phyloP scores from a whole-genome alignment of 179 eudicot species.

The Spinacia oleracea region DNA sequence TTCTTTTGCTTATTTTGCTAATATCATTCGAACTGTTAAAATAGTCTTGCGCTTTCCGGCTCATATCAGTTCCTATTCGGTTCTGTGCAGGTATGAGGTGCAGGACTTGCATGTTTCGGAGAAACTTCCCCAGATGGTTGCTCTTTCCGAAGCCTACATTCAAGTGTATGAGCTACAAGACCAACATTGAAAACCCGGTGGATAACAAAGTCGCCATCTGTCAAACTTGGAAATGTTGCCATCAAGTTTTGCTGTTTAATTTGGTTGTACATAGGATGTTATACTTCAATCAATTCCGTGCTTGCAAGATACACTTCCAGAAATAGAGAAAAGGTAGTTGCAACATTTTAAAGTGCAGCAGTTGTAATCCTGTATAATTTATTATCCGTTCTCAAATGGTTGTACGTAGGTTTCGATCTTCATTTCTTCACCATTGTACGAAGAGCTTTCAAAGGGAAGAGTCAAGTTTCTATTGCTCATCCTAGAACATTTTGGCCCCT shows the following conservation, averaged over 20 bases:
- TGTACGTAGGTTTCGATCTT: background rate
- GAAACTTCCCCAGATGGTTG: slow-evolving; percentile 96
- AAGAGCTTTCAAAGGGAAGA: background rate
- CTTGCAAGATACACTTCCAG: too few species aligned
- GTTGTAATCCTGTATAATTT: too few species aligned
- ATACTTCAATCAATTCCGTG: background rate
- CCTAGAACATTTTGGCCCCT: background rate
- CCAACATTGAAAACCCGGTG: slow-evolving; percentile 12
- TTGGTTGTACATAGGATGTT: background rate
- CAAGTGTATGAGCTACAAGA: slow-evolving; percentile 94
- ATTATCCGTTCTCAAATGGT: too few species aligned
- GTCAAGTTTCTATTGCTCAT: background rate
- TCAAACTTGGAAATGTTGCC: too few species aligned
- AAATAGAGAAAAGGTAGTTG: background rate
- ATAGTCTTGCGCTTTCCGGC: background rate
- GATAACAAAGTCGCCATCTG: too few species aligned
- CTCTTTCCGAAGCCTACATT: slow-evolving; percentile 90
- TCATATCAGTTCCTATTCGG: background rate
- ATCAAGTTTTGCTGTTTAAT: too few species aligned
- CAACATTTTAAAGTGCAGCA: background rate
- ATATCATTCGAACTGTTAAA: background rate
- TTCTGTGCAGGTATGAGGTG: slow-evolving; percentile 68
- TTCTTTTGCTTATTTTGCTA: background rate
- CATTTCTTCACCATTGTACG: background rate
- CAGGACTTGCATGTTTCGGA: slow-evolving; percentile 87